phyloP scores from a whole-genome alignment of 1,284 basidiomycete species.

The Neonothopanus nambi region DNA sequence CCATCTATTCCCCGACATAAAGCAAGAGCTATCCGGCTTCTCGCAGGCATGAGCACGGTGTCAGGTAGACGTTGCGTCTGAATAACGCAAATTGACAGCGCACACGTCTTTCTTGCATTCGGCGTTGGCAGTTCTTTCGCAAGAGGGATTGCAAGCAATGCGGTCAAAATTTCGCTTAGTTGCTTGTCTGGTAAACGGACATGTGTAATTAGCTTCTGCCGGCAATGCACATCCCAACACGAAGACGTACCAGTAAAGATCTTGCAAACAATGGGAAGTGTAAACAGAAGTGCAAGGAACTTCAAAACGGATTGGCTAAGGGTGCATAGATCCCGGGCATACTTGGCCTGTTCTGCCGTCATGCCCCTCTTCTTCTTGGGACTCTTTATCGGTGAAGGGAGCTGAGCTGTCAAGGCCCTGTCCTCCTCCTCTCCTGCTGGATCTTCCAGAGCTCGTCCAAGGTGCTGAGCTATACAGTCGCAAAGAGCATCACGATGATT shows the following conservation, averaged over 20 bases:
- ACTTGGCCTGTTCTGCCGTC: constrained; percentile 73
- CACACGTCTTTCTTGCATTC: constrained; percentile 80
- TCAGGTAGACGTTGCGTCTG: constrained; percentile 68
- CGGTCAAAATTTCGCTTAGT: constrained; percentile 57
- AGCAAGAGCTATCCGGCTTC: constrained; percentile 65
- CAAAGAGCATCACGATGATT: constrained; percentile 51
- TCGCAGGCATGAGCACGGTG: constrained; percentile 56
- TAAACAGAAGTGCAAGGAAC: constrained; percentile 59
- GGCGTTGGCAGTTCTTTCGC: constrained; percentile 68
- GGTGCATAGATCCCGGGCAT: constrained; percentile 73
- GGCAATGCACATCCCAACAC: constrained; percentile 4
- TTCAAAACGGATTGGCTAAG: constrained; percentile 67
- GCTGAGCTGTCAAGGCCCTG: constrained; percentile 20
- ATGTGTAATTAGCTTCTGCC: constrained; percentile 5
- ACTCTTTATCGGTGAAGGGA: constrained; percentile 48
- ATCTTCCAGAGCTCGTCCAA: constrained; percentile 61
- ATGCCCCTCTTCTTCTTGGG: constrained; percentile 63
- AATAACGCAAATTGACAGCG: constrained; percentile 69
- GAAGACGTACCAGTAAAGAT: constrained; percentile 60
- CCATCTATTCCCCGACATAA: constrained; percentile 77
- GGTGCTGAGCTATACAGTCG: constrained; percentile 58
- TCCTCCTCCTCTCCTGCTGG: constrained; percentile 41
- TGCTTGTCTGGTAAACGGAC: constrained; percentile 48
- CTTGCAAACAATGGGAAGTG: constrained; percentile 54
- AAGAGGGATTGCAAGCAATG: constrained; percentile 68